Evolutionary conservation across 768 basidiomycete species (phyloP).

Genomic region (Tulasnella sp.): DNA sequence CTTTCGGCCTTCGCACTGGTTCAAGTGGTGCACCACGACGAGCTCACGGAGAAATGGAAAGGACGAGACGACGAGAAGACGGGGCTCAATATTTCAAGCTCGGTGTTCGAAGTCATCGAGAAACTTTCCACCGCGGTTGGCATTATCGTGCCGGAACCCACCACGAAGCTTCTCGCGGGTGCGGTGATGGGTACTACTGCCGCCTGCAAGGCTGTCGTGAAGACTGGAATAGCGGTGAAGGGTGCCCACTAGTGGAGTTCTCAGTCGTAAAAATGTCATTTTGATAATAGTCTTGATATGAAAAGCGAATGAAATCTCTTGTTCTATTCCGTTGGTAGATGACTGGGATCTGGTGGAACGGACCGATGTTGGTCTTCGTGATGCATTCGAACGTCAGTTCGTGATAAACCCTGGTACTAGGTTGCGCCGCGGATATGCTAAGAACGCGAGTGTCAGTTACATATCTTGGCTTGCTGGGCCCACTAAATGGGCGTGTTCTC

Average conservation of each 20-base stretch:
- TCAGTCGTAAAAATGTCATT: background rate
- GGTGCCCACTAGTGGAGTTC: background rate
- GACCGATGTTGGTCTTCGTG: no score
- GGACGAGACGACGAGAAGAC: background rate
- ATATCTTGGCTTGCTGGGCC: no score
- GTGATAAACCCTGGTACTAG: no score
- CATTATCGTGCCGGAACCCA: background rate
- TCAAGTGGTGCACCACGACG: constrained; percentile 5
- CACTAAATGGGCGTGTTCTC: no score
- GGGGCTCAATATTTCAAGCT: constrained; percentile 10
- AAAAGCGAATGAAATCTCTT: no score
- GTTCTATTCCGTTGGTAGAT: no score
- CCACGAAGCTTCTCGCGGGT: background rate
- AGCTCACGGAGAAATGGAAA: background rate
- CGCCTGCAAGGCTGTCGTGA: background rate
- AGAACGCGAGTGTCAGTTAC: no score
- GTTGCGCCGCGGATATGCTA: no score
- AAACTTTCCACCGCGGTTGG: background rate
- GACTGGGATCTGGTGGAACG: no score
- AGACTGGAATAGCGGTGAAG: constrained; percentile 3
- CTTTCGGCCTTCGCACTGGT: background rate
- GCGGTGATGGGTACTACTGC: background rate
- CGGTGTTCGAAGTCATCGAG: background rate
- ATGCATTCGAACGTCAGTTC: no score
- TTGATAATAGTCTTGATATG: no score